These are phyloP conservation scores for Viola pubescens DNA, from an alignment of 441 rosid species.

Conservation along the genomic window DNA sequence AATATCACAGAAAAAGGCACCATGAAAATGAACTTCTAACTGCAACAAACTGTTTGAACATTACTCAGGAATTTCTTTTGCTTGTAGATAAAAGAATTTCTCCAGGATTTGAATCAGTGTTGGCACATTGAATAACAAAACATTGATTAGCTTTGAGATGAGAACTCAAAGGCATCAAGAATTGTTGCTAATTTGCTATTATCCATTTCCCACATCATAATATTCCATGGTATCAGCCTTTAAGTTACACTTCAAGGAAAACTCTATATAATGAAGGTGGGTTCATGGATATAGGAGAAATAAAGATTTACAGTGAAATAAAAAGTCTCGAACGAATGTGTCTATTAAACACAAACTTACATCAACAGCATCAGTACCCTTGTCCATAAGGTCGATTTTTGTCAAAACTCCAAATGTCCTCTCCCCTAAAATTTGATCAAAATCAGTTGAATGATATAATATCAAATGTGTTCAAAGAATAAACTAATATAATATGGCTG, in stretches of 20 bases:
- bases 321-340: not conserved
- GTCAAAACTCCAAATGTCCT: constrained; percentile 89
- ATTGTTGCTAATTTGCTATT: not conserved
- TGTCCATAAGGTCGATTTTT: constrained; percentile 94
- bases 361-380: constrained; percentile 90
- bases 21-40: not conserved
- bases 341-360: constrained; percentile 38
- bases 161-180: not conserved
- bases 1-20: not conserved
- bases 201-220: not conserved
- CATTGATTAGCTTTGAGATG: not conserved
- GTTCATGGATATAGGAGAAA: not conserved
- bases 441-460: too few species aligned
- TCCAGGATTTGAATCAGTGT: not conserved
- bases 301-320: not conserved
- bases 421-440: constrained; percentile 50
- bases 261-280: not conserved
- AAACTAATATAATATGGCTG: too few species aligned
- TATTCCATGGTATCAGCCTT: not conserved
- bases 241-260: not conserved
- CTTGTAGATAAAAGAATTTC: not conserved
- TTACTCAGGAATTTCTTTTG: not conserved
- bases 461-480: too few species aligned
- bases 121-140: not conserved
- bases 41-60: constrained; percentile 1